A percentile compares a stretch with the other conserved stretches of the same genome.
Evolutionary conservation across 1,284 basidiomycete genomes (phyloP).

Genomic region (Irpex sp.): DNA sequence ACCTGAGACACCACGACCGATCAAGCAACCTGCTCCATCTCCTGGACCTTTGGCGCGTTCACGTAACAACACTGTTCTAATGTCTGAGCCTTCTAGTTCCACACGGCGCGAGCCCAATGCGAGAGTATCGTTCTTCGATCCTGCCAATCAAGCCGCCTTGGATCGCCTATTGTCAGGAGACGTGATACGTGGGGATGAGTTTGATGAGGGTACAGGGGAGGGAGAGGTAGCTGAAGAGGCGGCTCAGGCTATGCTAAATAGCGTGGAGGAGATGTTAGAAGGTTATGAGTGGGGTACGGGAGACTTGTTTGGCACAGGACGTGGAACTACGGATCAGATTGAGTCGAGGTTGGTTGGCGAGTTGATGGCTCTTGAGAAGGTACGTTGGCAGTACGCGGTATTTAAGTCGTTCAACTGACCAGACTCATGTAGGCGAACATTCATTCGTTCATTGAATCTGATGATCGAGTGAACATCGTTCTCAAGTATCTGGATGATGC

Average conservation of each 20-base stretch:
- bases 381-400: constrained; percentile 26
- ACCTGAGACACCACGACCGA: constrained; percentile 11
- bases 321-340: constrained; percentile 82
- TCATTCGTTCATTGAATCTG: constrained; percentile 94
- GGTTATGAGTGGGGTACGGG: constrained; percentile 94
- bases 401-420: constrained; percentile 63
- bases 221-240: constrained; percentile 69
- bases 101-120: constrained; percentile 55
- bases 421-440: constrained; percentile 87
- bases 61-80: constrained; percentile 12
- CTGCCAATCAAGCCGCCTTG: constrained; percentile 62
- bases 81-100: constrained; percentile 10
- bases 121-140: constrained; percentile 76
- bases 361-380: constrained; percentile 86
- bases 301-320: constrained; percentile 52
- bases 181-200: constrained; percentile 21
- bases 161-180: constrained; percentile 67
- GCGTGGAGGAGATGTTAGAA: constrained; percentile 97
- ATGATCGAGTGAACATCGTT: constrained; percentile 80
- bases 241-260: constrained; percentile 77
- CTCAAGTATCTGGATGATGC: constrained; percentile 87
- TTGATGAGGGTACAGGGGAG: constrained; percentile 31
- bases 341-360: constrained; percentile 85
- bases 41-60: constrained; percentile 14
- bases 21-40: constrained; percentile 6